A percentile compares a stretch with the other conserved stretches of the same genome.
phyloP scores from a whole-genome alignment of 75 land plant species.

The Pinus taeda region DNA sequence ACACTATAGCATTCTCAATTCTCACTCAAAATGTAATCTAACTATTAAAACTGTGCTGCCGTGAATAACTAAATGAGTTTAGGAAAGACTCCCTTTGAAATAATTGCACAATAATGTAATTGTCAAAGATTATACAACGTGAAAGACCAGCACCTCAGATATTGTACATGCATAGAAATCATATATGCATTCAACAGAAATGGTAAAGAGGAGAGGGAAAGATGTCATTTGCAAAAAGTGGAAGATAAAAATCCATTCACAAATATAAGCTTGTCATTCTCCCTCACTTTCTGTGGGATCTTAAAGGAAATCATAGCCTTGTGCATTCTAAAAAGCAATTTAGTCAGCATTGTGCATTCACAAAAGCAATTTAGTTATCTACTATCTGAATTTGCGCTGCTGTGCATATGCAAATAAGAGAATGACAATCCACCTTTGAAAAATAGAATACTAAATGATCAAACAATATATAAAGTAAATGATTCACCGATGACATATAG shows the following conservation, averaged over 20 bases:
- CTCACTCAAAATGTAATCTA: not conserved
- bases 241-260: not conserved
- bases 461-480: not conserved
- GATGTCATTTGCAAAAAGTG: not conserved
- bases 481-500: not conserved
- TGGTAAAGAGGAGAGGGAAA: too few species aligned
- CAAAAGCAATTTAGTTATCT: too few species aligned
- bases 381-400: too few species aligned
- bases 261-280: not conserved
- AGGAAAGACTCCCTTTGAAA: not conserved
- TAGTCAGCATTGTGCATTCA: too few species aligned
- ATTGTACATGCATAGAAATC: too few species aligned
- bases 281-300: not conserved
- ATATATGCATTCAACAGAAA: too few species aligned
- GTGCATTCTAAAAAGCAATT: too few species aligned
- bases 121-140: not conserved
- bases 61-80: not conserved
- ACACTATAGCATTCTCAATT: not conserved
- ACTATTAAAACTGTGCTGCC: too few species aligned
- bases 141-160: too few species aligned
- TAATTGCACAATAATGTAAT: not conserved
- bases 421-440: too few species aligned
- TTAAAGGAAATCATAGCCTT: not conserved
- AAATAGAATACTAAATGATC: too few species aligned
- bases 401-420: too few species aligned